A percentile compares a stretch with the other conserved stretches of the same genome.
Evolutionary conservation across 768 basidiomycete genomes (phyloP).

Genomic region (Gymnopilus junonius): DNA sequence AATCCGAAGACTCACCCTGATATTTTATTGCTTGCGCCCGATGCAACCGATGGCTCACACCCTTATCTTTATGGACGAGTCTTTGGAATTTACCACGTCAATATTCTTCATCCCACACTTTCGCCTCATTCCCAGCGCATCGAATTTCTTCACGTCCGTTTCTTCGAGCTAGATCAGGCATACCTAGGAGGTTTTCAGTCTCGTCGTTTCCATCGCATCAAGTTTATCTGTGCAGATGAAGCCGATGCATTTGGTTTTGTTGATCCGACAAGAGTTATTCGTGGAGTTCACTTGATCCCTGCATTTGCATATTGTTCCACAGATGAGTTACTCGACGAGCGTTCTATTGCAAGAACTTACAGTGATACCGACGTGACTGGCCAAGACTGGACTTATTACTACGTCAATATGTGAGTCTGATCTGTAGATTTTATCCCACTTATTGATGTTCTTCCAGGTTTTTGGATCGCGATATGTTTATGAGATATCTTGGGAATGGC

Average conservation of each 20-base stretch:
- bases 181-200: conserved; percentile 4
- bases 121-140: not conserved
- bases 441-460: not conserved
- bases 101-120: not conserved
- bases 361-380: not conserved
- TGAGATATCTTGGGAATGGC: not conserved
- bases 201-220: conserved; percentile 4
- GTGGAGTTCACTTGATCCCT: conserved; percentile 19
- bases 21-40: not conserved
- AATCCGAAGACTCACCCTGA: not conserved
- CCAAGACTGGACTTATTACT: not conserved
- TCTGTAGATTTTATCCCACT: not conserved
- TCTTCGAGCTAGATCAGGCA: conserved; percentile 2
- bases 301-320: conserved; percentile 1
- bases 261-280: conserved; percentile 18
- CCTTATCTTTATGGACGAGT: conserved; percentile 28
- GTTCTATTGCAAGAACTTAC: not conserved
- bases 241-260: conserved; percentile 20
- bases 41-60: conserved; percentile 16
- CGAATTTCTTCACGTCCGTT: conserved; percentile 3
- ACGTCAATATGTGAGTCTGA: not conserved
- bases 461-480: not conserved
- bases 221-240: conserved; percentile 1
- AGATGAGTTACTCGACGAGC: not conserved
- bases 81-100: conserved; percentile 27